phyloP scores from a whole-genome alignment of 768 basidiomycete species.

The Psilocybe tampanensis region DNA sequence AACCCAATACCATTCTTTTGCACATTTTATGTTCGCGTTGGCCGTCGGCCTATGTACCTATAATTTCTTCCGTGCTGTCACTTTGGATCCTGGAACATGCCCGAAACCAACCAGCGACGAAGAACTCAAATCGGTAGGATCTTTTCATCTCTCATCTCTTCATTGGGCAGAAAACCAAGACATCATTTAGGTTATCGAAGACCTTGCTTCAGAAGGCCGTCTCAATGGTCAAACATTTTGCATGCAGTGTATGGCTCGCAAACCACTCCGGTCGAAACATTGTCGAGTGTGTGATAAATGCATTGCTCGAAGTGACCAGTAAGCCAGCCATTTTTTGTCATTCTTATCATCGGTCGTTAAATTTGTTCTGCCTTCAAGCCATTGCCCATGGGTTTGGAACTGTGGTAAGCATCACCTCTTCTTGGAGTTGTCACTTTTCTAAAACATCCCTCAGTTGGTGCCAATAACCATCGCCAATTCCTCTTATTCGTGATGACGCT shows the following conservation, averaged over 20 bases:
- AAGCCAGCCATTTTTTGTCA: slow-evolving; percentile 30
- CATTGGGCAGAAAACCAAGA: no score
- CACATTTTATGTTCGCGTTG: slow-evolving; percentile 78
- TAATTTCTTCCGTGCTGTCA: slow-evolving; percentile 91
- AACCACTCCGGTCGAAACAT: slow-evolving; percentile 93
- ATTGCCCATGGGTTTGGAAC: slow-evolving; percentile 99
- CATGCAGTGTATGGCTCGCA: slow-evolving; percentile 92
- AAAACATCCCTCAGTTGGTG: slow-evolving; percentile 62
- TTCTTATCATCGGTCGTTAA: not conserved
- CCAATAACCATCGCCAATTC: slow-evolving; percentile 95
- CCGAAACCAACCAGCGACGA: slow-evolving; percentile 80
- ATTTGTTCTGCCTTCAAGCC: slow-evolving; percentile 45
- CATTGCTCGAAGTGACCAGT: slow-evolving; percentile 93
- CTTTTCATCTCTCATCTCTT: not conserved
- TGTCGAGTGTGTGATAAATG: slow-evolving; percentile 92
- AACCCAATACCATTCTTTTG: slow-evolving; percentile 72
- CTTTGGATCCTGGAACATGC: slow-evolving; percentile 87
- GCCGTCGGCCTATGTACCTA: slow-evolving; percentile 73
- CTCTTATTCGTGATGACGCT: slow-evolving; percentile 88
- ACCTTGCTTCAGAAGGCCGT: slow-evolving; percentile 82
- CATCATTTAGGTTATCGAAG: slow-evolving; percentile 77
- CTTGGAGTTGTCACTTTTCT: not conserved
- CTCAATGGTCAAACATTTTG: slow-evolving; percentile 98
- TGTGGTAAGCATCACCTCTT: slow-evolving; percentile 62
- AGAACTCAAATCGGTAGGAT: slow-evolving; percentile 82